Base-by-base conservation (phyloP, 257 asterid genomes). In the Solanum microdontum region DNA sequence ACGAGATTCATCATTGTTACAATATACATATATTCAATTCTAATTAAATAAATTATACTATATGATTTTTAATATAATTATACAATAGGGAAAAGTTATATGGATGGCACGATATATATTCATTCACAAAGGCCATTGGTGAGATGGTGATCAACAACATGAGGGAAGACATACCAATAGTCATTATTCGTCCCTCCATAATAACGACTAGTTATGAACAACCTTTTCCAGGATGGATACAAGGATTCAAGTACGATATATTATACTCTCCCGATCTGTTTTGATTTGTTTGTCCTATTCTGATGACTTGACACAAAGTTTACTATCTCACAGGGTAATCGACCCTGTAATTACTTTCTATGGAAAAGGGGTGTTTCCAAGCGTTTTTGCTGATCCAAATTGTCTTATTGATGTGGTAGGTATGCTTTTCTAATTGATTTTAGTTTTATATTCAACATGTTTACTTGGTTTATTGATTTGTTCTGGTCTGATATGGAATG, bases 131-230 rank as follows among this genome's bases (percentile, higher is more conserved):
- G n/a, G 76, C 76, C 76, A 69, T 69, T 1, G 37, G 76, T 28
- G 76, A 69, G 37, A 69, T 92, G 94, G 64, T 84, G 14, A 64
- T 93, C 6, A 60, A 91, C 60, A 93, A 76, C 87, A 89, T 89
- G 1, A 87, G 91, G 88, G 94, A 89, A 30, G 89, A 91, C 0
- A 72, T 89, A 23, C 96, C 96, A 0, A 14, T 92, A 17, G 90
- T 93, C n/a, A 77, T 93, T 28, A 86, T 93, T 24, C 74, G 94
- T 76, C 94, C 96, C 8, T 43, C 90, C 43, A 87, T 66, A 11
- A 88, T 92, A 13, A 94, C 92, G 26, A 90, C 91, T 86, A 83
- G 90, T 80, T 89, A 88, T n/a, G 45, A 62, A 39, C 79, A 90
- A 1, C 94, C 96, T 62, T 48, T 92, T 26, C 93, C 80, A 4